Evolutionary conservation across 495 filamentous ascomycete species (phyloP).

Genomic region (Aspergillus sparsus): DNA sequence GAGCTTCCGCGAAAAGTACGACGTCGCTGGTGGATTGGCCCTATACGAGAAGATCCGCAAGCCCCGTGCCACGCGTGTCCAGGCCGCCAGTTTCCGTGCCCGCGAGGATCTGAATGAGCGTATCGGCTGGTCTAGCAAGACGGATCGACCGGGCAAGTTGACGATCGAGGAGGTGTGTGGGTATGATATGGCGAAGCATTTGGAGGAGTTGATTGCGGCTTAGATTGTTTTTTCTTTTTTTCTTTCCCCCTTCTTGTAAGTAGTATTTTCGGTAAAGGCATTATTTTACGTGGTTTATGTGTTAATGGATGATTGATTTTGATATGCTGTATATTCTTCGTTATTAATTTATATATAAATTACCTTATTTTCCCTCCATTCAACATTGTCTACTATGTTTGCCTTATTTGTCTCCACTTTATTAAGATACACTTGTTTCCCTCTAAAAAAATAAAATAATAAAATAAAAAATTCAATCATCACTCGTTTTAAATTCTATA

Average conservation of each 20-base stretch:
- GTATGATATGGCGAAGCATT: conserved; percentile 29
- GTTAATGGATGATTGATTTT: too few species aligned
- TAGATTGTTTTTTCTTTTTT: background rate
- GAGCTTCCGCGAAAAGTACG: conserved; percentile 29
- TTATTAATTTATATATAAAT: too few species aligned
- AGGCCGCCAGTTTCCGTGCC: conserved; percentile 38
- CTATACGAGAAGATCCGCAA: conserved; percentile 46
- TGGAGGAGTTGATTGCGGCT: conserved; percentile 20
- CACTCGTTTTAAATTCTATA: too few species aligned
- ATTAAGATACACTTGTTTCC: too few species aligned
- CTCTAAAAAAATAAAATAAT: too few species aligned
- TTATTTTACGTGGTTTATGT: background rate
- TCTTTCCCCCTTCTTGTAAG: background rate
- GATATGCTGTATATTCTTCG: too few species aligned
- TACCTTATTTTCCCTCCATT: too few species aligned
- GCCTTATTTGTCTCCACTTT: too few species aligned
- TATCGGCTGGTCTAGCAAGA: conserved; percentile 29
- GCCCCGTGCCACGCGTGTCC: conserved; percentile 39
- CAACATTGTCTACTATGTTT: too few species aligned
- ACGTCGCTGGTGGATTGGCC: conserved; percentile 29
- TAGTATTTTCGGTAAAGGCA: too few species aligned
- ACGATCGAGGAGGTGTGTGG: conserved; percentile 37
- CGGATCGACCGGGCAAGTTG: conserved; percentile 29
- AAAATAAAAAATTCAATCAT: too few species aligned
- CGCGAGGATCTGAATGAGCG: conserved; percentile 34